Conservation (phyloP, 768 basidiomycete genomes). For the Porpolomopsis calyptriformis region DNA sequence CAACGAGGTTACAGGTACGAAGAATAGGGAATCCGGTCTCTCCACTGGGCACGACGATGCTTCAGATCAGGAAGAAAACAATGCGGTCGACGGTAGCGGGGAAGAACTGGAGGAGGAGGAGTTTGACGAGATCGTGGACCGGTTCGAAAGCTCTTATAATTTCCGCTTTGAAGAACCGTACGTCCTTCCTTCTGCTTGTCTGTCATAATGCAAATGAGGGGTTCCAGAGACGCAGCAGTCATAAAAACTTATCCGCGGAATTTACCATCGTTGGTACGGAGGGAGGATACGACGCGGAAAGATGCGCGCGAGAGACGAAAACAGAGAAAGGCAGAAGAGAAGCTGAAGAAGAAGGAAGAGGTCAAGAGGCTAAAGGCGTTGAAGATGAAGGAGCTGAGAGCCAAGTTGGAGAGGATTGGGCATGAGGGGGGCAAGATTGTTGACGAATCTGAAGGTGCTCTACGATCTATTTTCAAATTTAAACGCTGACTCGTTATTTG, state of each 20-base stretch:
- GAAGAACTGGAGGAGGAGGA: conserved; percentile 50
- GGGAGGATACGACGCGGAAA: conserved; percentile 70
- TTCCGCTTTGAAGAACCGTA: conserved; percentile 96
- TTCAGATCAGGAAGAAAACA: conserved; percentile 16
- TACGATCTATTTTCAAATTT: neutral
- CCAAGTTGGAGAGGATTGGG: conserved; percentile 63
- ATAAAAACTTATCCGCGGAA: conserved; percentile 73
- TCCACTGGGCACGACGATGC: conserved; percentile 13
- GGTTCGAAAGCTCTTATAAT: conserved; percentile 94
- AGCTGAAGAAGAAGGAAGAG: conserved; percentile 65
- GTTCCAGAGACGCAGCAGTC: conserved; percentile 56
- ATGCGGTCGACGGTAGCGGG: conserved; percentile 20
- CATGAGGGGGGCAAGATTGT: conserved; percentile 54
- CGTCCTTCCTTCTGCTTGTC: conserved; percentile 23
- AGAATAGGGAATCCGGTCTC: conserved; percentile 20
- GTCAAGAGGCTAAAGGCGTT: conserved; percentile 70
- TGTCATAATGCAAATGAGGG: too few species aligned
- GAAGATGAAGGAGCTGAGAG: conserved; percentile 74
- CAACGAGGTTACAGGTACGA: conserved; percentile 54
- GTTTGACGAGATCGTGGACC: conserved; percentile 79
- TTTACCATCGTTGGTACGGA: conserved; percentile 50
- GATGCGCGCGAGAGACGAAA: conserved; percentile 73
- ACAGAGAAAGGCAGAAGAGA: conserved; percentile 70
- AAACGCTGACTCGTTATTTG: neutral
- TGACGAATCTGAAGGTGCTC: conserved; percentile 27